Base-by-base conservation (phyloP, 495 filamentous ascomycete genomes). In the Geoglossum glabrum region DNA sequence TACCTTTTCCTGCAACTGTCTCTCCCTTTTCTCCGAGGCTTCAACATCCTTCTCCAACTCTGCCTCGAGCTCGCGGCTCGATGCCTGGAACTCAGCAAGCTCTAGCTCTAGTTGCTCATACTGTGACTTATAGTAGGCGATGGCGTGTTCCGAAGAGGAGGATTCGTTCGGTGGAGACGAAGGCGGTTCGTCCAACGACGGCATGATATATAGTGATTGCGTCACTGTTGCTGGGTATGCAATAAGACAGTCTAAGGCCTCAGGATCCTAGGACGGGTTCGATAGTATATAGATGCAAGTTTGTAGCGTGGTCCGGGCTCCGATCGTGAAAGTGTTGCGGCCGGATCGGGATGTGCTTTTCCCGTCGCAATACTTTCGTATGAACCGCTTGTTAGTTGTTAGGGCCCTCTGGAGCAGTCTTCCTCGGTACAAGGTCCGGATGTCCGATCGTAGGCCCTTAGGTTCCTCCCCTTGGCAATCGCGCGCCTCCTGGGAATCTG, bases 21-120 rank as follows among this genome's bases (percentile, higher is more conserved):
- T 77, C 68, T 98, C 92, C 63, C 86, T 79, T 72, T 92, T 90
- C 75, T 98, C 92, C 40, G 89, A 87, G 23, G 86, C 85, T 68
- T 98, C 93, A 51, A 97, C 79, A 67, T 98, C 92, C 76, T 89
- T 92, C 72, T 98, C 92, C 50, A 98, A 75, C 69, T 97, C 93
- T 43, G 85, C 79, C 68, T 98, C 92, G 46, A 98, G 75, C 71
- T 98, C 92, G 67, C 85, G 83, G 67, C 88, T 95, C 50, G 87
- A 94, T 57, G 85, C 76, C 66, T 96, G 90, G 68, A 98, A 98
- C 62, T 98, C 92, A 56, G 86, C 79, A 60, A 98, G 78, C 68
- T 98, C 92, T 54, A 82, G 74, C 72, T 93, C 90, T 10, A 98
- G 77, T 65, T 87, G 80, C 67, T 94, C 87, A 74, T 97, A 96